Percentiles rank a stretch among this genome's conserved stretches.
phyloP scores from a whole-genome alignment of 2,329 filamentous ascomycete species.

The Calonectria pauciramosa region DNA sequence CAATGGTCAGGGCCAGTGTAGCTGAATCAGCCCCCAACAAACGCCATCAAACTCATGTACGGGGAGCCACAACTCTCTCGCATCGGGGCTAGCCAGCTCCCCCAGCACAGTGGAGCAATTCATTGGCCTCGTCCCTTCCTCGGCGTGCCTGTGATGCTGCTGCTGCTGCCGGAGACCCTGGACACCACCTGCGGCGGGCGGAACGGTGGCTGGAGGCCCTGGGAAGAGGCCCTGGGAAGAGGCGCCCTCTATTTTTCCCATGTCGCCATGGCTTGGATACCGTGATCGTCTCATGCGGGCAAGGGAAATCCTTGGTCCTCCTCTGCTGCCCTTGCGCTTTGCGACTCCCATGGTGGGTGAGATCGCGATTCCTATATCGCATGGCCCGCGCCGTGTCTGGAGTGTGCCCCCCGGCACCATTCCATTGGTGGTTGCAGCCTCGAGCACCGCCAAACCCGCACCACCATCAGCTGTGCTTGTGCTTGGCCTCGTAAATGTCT shows the following conservation, averaged over 20 bases:
- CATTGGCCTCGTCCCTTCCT: neutral
- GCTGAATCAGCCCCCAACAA: slow-evolving; percentile 4
- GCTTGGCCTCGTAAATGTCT: neutral
- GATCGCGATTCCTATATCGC: neutral
- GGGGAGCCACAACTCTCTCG: neutral
- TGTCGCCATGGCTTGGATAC: slow-evolving; percentile 17
- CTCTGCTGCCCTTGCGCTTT: neutral
- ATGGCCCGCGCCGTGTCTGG: slow-evolving; percentile 4
- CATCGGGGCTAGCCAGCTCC: slow-evolving; percentile 9
- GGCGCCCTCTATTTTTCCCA: neutral
- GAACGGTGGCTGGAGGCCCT: slow-evolving; percentile 23
- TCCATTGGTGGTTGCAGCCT: neutral
- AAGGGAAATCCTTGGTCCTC: neutral
- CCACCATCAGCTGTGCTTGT: neutral
- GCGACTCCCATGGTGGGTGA: neutral
- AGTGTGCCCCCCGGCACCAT: neutral
- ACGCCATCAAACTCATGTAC: neutral
- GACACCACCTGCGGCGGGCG: slow-evolving; percentile 23
- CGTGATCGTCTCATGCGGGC: slow-evolving; percentile 16
- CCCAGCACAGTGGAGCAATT: neutral
- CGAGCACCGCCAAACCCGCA: neutral
- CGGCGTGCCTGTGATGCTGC: neutral
- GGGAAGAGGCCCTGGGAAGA: neutral
- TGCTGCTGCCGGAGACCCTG: neutral
- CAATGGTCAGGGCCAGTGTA: neutral